Conservation (phyloP, 805 yeast species). For the Ogataea methylovora region DNA sequence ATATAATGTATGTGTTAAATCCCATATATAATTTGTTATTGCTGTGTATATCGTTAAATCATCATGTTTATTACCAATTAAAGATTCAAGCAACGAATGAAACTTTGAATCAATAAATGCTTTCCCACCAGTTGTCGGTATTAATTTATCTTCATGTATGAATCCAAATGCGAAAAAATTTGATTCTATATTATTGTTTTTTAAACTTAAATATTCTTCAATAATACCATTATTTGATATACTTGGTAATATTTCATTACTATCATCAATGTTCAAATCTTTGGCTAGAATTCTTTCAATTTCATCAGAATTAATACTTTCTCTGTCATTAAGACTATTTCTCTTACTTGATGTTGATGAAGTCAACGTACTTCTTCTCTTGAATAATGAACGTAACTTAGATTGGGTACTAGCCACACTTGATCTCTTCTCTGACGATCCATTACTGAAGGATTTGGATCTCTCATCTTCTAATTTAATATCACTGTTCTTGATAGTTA, state of each 20-base stretch:
- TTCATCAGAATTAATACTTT: slow-evolving; percentile 4
- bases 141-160: slow-evolving; percentile 1
- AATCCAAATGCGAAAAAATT: slow-evolving; percentile 20
- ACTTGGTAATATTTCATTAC: not conserved
- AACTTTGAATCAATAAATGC: slow-evolving; percentile 5
- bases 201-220: not conserved
- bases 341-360: not conserved
- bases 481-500: slow-evolving; percentile 5
- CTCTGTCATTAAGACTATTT: not conserved
- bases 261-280: not conserved
- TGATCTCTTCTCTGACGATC: slow-evolving; percentile 9
- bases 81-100: slow-evolving; percentile 9
- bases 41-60: slow-evolving; percentile 20
- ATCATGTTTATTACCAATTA: slow-evolving; percentile 20
- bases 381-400: slow-evolving; percentile 12
- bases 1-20: slow-evolving; percentile 13
- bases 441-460: not conserved
- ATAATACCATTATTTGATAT: not conserved
- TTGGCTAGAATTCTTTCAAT: slow-evolving; percentile 1
- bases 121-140: not conserved
- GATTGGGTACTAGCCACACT: slow-evolving; percentile 9
- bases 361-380: slow-evolving; percentile 5
- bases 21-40: slow-evolving; percentile 15
- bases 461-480: slow-evolving; percentile 8
- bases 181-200: slow-evolving; percentile 7